These are phyloP conservation scores for Colletotrichum sansevieriae DNA, from an alignment of 2,329 filamentous ascomycete genomes.

Conservation along the genomic window DNA sequence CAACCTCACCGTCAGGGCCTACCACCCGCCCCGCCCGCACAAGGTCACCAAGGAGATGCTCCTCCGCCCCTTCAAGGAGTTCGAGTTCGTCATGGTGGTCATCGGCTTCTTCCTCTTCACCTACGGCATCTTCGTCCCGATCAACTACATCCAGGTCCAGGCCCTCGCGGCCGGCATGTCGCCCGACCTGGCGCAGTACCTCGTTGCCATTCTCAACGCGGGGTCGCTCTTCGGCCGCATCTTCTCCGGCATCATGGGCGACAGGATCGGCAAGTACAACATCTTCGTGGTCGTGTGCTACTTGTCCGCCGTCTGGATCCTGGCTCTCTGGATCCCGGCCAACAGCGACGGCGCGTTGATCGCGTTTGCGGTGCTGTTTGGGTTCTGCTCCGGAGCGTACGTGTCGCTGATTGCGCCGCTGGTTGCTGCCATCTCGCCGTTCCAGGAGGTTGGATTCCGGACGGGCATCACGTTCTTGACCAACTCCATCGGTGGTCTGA, in stretches of 20 bases:
- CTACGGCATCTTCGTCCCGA: constrained; percentile 53
- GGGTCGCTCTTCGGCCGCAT: constrained; percentile 55
- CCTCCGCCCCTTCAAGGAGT: constrained; percentile 49
- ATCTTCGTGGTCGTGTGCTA: constrained; percentile 60
- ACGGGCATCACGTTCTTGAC: constrained; percentile 61
- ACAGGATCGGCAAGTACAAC: constrained; percentile 56
- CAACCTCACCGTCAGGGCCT: constrained; percentile 50
- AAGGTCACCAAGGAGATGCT: constrained; percentile 50
- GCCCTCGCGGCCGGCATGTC: constrained; percentile 48
- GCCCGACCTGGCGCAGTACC: constrained; percentile 49
- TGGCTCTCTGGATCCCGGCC: constrained; percentile 60
- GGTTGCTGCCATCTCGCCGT: constrained; percentile 65
- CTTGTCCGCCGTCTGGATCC: constrained; percentile 53
- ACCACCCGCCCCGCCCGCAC: constrained; percentile 45
- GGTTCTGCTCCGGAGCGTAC: constrained; percentile 58
- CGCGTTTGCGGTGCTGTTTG: constrained; percentile 57
- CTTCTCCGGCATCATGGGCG: constrained; percentile 50
- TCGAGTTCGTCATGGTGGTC: constrained; percentile 49
- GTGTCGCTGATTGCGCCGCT: constrained; percentile 55
- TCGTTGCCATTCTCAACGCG: constrained; percentile 56
- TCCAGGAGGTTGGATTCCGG: constrained; percentile 66
- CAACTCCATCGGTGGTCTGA: constrained; percentile 68
- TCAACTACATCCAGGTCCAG: constrained; percentile 52
- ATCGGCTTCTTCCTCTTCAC: constrained; percentile 52
- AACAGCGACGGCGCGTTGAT: constrained; percentile 48